Evolutionary conservation across 352 stramenopile species (phyloP).

Genomic region (Phytophthora pini): DNA sequence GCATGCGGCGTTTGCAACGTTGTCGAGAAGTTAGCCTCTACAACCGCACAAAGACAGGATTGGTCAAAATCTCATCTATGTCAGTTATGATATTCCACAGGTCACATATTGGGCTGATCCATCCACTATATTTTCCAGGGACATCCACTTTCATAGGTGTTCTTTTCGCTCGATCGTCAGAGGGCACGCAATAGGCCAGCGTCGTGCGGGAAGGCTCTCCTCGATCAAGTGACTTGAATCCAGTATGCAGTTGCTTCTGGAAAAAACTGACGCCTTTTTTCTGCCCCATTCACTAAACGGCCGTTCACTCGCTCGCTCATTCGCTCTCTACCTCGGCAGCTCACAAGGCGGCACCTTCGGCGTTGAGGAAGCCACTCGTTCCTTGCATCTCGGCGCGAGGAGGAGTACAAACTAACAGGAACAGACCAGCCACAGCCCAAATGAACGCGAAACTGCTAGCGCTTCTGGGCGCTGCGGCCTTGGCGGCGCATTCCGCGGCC

Average conservation of each 20-base stretch:
- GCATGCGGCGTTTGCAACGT: constrained; percentile 14
- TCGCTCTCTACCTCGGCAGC: constrained; percentile 30
- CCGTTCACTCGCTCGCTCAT: constrained; percentile 15
- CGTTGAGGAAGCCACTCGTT: constrained; percentile 21
- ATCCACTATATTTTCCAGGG: too few species aligned
- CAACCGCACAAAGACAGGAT: constrained; percentile 7
- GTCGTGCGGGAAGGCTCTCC: constrained; percentile 11
- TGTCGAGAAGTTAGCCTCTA: constrained; percentile 2
- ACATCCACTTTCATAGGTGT: constrained; percentile 1
- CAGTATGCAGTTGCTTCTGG: constrained; percentile 7
- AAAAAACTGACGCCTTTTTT: constrained; percentile 20
- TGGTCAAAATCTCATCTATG: constrained; percentile 4
- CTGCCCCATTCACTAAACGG: constrained; percentile 8
- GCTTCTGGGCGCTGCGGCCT: constrained; percentile 37
- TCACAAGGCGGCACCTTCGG: constrained; percentile 5
- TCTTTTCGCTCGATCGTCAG: constrained; percentile 21
- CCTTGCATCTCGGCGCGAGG: constrained; percentile 6
- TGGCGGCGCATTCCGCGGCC: constrained; percentile 28
- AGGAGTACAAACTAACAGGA: constrained; percentile 18
- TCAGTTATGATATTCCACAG: neutral
- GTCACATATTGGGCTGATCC: too few species aligned
- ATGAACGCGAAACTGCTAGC: constrained; percentile 37
- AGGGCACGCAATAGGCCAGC: constrained; percentile 20
- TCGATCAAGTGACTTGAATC: constrained; percentile 8
- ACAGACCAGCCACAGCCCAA: neutral